Conservation (phyloP, 768 basidiomycete species). For the Mycena pura region DNA sequence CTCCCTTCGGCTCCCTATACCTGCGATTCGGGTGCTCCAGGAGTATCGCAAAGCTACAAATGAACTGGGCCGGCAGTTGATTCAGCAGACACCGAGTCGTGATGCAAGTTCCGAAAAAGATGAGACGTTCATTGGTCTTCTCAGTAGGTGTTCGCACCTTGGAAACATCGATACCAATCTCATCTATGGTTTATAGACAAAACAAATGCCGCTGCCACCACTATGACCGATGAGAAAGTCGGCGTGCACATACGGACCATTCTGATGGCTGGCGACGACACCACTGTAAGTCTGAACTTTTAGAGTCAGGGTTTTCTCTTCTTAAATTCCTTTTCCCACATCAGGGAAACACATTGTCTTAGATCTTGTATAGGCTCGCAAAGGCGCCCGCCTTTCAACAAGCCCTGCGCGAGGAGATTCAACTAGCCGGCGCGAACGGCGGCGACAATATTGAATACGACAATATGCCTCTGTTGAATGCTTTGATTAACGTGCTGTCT, state of each 20-base stretch:
- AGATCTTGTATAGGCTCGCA: not conserved
- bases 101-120: too few species aligned
- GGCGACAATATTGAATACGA: not conserved
- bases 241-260: not conserved
- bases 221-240: not conserved
- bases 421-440: not conserved
- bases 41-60: not conserved
- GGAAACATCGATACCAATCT: not conserved
- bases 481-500: not conserved
- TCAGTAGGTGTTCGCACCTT: not conserved
- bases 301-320: not conserved
- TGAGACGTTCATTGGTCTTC: not conserved
- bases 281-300: not conserved
- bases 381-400: not conserved
- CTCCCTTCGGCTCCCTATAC: not conserved
- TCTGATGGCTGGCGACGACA: not conserved
- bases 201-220: too few species aligned
- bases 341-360: not conserved
- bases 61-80: not conserved
- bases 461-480: not conserved
- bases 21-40: not conserved
- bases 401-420: not conserved
- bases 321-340: not conserved
- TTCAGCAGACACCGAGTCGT: too few species aligned
- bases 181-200: not conserved